Percentiles rank a stretch among this genome's conserved stretches.
These are phyloP conservation scores for Kitagawia praeruptora DNA, from an alignment of 129 eudicot genomes.

Conservation along the genomic window DNA sequence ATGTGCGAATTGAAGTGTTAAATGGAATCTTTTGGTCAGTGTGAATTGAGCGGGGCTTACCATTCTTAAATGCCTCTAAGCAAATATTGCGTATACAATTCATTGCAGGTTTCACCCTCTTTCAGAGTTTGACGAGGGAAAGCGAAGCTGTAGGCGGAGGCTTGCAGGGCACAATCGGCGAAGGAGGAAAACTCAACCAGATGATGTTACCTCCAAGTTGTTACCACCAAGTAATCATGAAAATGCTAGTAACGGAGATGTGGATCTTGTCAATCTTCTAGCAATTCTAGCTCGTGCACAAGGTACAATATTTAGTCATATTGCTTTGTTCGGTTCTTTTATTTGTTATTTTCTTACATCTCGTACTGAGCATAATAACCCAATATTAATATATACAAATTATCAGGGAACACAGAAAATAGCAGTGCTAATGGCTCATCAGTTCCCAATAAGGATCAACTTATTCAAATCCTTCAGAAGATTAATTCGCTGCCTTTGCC, in stretches of 20 bases:
- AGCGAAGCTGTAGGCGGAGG: slow-evolving; percentile 91
- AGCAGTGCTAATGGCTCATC: slow-evolving; percentile 28
- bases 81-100: background rate
- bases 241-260: slow-evolving; percentile 40
- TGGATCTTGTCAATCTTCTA: slow-evolving; percentile 68
- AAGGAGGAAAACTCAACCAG: slow-evolving; percentile 84
- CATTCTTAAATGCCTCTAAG: background rate
- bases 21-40: background rate
- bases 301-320: slow-evolving; percentile 30
- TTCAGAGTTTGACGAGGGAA: slow-evolving; percentile 93
- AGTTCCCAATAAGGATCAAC: slow-evolving; percentile 58
- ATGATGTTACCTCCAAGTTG: slow-evolving; percentile 53
- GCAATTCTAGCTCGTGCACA: slow-evolving; percentile 66
- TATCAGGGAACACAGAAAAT: slow-evolving; percentile 51
- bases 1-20: background rate
- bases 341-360: background rate
- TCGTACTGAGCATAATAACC: background rate
- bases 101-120: slow-evolving; percentile 80
- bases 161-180: slow-evolving; percentile 96
- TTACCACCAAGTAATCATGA: slow-evolving; percentile 38
- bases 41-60: background rate
- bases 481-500: slow-evolving; percentile 66
- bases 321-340: background rate
- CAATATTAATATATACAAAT: background rate
- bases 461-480: slow-evolving; percentile 69